Evolutionary conservation across 163 green algal genomes (phyloP).

Genomic region (Chlorella variabilis): DNA sequence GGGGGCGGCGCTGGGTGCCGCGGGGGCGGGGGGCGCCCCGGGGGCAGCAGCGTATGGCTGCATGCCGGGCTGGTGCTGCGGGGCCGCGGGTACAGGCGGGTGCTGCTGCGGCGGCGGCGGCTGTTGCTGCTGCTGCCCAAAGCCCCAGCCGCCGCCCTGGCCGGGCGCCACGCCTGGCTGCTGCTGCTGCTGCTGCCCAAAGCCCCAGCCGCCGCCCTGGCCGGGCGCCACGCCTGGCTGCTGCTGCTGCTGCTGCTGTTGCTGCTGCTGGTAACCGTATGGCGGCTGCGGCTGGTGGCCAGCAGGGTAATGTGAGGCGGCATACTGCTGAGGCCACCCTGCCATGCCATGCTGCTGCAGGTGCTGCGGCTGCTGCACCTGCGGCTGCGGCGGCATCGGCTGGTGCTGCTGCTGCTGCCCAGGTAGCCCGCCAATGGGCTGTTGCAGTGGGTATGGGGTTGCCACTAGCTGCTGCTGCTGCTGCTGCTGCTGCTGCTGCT

Average conservation of each 20-base stretch:
- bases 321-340: background rate
- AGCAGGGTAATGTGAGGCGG: background rate
- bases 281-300: constrained; percentile 8
- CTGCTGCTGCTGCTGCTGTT: background rate
- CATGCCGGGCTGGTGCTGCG: background rate
- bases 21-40: background rate
- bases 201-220: background rate
- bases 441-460: background rate
- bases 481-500: background rate
- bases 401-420: background rate
- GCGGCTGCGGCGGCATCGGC: background rate
- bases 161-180: background rate
- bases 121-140: background rate
- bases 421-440: background rate
- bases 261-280: background rate
- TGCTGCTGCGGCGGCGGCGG: background rate
- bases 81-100: background rate
- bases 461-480: constrained; percentile 1
- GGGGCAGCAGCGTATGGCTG: background rate
- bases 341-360: constrained; percentile 6
- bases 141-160: background rate
- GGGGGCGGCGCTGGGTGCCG: background rate
- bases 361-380: background rate
- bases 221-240: background rate
- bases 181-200: background rate